These are phyloP conservation scores for Verticillium albo-atrum DNA, from an alignment of 2,329 filamentous ascomycete genomes.

Conservation along the genomic window DNA sequence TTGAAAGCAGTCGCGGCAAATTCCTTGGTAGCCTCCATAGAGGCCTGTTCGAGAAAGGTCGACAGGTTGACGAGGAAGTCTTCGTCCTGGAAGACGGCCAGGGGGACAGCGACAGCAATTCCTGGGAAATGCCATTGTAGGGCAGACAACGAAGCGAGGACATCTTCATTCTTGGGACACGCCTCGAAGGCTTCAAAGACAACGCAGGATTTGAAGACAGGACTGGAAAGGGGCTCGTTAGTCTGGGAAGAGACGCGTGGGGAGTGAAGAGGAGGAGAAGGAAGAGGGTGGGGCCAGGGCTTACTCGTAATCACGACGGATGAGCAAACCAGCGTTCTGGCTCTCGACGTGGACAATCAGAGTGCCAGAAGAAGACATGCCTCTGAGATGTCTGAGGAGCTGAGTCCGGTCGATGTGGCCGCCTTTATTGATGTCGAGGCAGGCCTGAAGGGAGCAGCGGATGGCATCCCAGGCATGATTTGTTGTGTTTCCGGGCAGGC, in stretches of 20 bases:
- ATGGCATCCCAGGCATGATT: not conserved
- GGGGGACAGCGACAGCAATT: constrained; percentile 40
- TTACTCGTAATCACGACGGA: constrained; percentile 20
- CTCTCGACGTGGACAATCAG: constrained; percentile 8
- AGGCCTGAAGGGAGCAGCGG: constrained; percentile 1
- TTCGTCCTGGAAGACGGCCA: constrained; percentile 15
- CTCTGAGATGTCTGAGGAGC: not conserved
- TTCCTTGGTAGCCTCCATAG: constrained; percentile 43
- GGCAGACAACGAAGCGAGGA: constrained; percentile 45
- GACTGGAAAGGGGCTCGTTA: constrained; percentile 11
- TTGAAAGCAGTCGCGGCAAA: constrained; percentile 51
- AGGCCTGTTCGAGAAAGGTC: constrained; percentile 51
- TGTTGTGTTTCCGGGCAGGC: not conserved
- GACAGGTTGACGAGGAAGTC: constrained; percentile 31
- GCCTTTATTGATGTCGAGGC: not conserved
- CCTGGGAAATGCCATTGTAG: constrained; percentile 59
- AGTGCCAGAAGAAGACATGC: not conserved
- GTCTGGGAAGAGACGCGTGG: not conserved
- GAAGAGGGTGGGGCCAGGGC: not conserved
- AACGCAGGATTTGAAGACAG: constrained; percentile 16
- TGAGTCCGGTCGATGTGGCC: constrained; percentile 4
- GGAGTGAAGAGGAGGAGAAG: not conserved
- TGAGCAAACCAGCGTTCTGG: constrained; percentile 27
- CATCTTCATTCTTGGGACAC: constrained; percentile 45
- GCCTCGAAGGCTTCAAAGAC: constrained; percentile 57